Conservation (phyloP, 2,329 filamentous ascomycete species). For the Diaporthe longicolla region DNA sequence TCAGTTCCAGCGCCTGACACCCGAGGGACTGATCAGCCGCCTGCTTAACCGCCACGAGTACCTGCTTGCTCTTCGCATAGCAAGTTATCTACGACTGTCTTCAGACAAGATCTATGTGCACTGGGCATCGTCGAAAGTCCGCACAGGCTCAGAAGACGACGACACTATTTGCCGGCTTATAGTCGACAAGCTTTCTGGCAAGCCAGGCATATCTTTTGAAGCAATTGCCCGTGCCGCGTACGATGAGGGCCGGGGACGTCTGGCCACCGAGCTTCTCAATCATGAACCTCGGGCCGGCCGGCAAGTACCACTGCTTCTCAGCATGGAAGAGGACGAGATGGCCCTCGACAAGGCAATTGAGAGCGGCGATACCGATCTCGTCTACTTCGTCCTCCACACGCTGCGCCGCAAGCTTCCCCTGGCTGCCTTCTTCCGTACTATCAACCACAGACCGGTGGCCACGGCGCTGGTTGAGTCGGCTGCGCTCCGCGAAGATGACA, state of each 20-base stretch:
- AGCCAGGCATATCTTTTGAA: constrained; percentile 95
- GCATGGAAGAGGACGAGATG: constrained; percentile 95
- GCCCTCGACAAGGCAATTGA: constrained; percentile 97
- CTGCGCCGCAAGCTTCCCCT: constrained; percentile 92
- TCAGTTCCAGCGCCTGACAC: constrained; percentile 91
- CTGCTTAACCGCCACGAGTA: constrained; percentile 93
- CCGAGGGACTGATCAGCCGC: constrained; percentile 87
- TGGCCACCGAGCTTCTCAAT: constrained; percentile 92
- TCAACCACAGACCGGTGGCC: constrained; percentile 87
- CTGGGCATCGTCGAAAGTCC: constrained; percentile 96
- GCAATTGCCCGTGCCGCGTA: constrained; percentile 93
- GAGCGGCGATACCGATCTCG: constrained; percentile 92
- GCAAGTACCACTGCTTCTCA: constrained; percentile 92
- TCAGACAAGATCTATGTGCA: constrained; percentile 94
- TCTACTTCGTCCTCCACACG: constrained; percentile 89
- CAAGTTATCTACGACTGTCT: constrained; percentile 87
- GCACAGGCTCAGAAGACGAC: constrained; percentile 86
- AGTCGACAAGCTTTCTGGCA: constrained; percentile 87
- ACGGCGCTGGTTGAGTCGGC: constrained; percentile 91
- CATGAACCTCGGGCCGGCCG: constrained; percentile 95
- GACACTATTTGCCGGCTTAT: constrained; percentile 89
- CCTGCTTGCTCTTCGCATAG: constrained; percentile 88
- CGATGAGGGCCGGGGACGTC: constrained; percentile 89
- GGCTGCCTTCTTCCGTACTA: constrained; percentile 91
- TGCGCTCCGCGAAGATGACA: constrained; percentile 78